Evolutionary conservation across 495 filamentous ascomycete species (phyloP).

Genomic region (Parathielavia appendiculata): DNA sequence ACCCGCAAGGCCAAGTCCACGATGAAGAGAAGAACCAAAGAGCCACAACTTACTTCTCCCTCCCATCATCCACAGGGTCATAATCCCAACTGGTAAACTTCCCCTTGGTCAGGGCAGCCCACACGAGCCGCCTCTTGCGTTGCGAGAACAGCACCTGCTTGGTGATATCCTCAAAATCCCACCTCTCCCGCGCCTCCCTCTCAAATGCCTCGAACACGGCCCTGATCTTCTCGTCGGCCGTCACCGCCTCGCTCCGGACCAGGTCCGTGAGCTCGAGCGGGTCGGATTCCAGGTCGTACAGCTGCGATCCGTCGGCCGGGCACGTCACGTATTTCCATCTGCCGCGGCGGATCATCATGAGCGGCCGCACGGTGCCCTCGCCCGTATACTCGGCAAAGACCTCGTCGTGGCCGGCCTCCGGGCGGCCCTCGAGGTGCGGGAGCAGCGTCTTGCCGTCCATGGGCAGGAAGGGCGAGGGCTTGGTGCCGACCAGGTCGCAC

Average conservation of each 20-base stretch:
- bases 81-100: slow-evolving; percentile 70
- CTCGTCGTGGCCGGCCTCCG: slow-evolving; percentile 57
- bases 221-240: slow-evolving; percentile 41
- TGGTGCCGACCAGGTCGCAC: slow-evolving; percentile 67
- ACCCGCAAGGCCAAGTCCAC: no score
- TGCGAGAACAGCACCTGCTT: slow-evolving; percentile 64
- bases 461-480: slow-evolving; percentile 57
- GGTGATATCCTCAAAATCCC: slow-evolving; percentile 70
- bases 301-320: slow-evolving; percentile 69
- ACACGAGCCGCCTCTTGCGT: slow-evolving; percentile 64
- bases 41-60: slow-evolving; percentile 54
- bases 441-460: slow-evolving; percentile 73
- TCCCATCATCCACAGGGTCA: slow-evolving; percentile 65
- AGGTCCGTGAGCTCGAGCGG: slow-evolving; percentile 71
- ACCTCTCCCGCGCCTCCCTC: slow-evolving; percentile 59
- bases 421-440: slow-evolving; percentile 60
- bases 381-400: slow-evolving; percentile 86
- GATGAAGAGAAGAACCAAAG: no score
- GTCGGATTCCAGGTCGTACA: slow-evolving; percentile 69
- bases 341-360: slow-evolving; percentile 87
- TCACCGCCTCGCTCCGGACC: slow-evolving; percentile 37
- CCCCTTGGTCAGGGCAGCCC: slow-evolving; percentile 67
- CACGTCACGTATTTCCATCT: slow-evolving; percentile 80
- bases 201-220: slow-evolving; percentile 55
- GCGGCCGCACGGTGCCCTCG: slow-evolving; percentile 75